Evolutionary conservation across 2,329 filamentous ascomycete species (phyloP), one percentile per base, ranked within the genome.

Genomic region (Diaporthe caulivora): DNA sequence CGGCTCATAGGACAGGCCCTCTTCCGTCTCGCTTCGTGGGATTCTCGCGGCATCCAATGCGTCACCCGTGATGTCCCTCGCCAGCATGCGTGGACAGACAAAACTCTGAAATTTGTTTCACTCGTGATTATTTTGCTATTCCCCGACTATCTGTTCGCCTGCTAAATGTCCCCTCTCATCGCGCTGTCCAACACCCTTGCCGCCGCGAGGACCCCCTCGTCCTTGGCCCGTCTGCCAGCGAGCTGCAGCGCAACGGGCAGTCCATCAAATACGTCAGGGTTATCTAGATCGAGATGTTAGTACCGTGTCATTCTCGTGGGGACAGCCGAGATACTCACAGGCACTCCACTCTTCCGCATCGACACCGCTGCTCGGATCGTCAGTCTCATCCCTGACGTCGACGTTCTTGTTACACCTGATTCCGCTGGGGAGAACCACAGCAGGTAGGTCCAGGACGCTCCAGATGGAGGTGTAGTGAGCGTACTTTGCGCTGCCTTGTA

Each of bases 381-480:
- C 73, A 1, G 21, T 68, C 24, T 62, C 70, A 3, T 75, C 74
- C 34, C 24, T 71, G 51, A 37, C 68, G 64, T 75, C 73, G 44
- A 73, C 37, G 0, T 8, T 18, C 11, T 51, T 62, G n/a, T 75
- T 71, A 29, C 71, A 70, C 6, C 17, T 37, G n/a, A 75, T 10
- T 13, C 73, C 73, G 21, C 76, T 77, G 42, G 77, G 78, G 17
- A 79, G 54, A 11, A 78, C 71, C 21, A 57, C 67, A 47, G 72
- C 67, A 21, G 78, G 77, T 29, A 76, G 57, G 40, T 79, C 77
- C 7, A 79, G 53, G 13, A 77, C 74, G 44, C 77, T 78, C 73
- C 75, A 79, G 69, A 79, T 76, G 17, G 75, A 73, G 3, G 77
- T 78, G 34, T 78, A 79, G 3, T 70, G 71, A 58, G 75, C 72